These are phyloP conservation scores for Heterobasidion annosum DNA, from an alignment of 1,284 basidiomycete genomes.

Conservation along the genomic window DNA sequence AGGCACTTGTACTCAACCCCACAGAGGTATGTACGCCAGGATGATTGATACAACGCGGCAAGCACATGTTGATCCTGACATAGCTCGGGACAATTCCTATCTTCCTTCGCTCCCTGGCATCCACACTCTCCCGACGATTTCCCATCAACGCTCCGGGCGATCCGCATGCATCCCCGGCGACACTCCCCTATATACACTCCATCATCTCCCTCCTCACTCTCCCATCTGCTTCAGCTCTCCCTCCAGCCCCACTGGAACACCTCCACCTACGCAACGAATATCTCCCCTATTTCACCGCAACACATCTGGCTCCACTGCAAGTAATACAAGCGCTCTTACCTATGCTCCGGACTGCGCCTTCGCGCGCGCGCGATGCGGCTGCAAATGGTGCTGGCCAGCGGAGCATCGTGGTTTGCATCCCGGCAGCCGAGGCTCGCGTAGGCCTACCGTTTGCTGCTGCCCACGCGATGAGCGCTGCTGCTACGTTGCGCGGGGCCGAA, in stretches of 20 bases:
- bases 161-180: slow-evolving; percentile 56
- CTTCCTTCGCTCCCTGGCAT: slow-evolving; percentile 70
- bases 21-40: slow-evolving; percentile 40
- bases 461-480: slow-evolving; percentile 64
- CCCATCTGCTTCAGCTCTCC: slow-evolving; percentile 25
- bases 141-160: slow-evolving; percentile 71
- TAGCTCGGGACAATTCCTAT: slow-evolving; percentile 62
- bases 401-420: slow-evolving; percentile 62
- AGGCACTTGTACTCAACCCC: slow-evolving; percentile 72
- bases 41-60: not conserved
- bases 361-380: slow-evolving; percentile 35
- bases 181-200: slow-evolving; percentile 61
- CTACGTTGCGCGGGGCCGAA: slow-evolving; percentile 59
- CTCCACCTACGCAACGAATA: slow-evolving; percentile 56
- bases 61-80: slow-evolving; percentile 4
- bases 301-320: slow-evolving; percentile 68
- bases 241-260: slow-evolving; percentile 58
- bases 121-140: slow-evolving; percentile 73
- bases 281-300: slow-evolving; percentile 56
- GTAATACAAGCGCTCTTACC: slow-evolving; percentile 70
- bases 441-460: slow-evolving; percentile 62
- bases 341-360: slow-evolving; percentile 53
- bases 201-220: slow-evolving; percentile 65
- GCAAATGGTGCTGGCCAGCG: slow-evolving; percentile 36
- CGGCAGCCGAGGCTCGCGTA: slow-evolving; percentile 57